These are phyloP conservation scores for Aphanocladium album DNA, from an alignment of 2,329 filamentous ascomycete species.

Conservation along the genomic window DNA sequence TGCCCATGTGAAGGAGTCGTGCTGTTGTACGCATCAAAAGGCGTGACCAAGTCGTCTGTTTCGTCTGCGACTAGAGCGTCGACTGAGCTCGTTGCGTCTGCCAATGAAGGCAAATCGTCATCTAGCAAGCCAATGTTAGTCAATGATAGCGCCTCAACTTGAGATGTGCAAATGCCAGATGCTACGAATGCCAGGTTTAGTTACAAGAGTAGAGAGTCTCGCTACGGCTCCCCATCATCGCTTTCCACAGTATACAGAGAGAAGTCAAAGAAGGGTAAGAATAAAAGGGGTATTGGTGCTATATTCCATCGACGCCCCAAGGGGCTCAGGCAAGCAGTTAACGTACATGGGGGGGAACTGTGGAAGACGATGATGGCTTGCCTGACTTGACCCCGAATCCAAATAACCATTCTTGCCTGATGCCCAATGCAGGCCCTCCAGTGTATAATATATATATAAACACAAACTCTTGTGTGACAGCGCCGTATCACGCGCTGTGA, in stretches of 20 bases:
- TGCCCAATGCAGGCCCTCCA: constrained; percentile 22
- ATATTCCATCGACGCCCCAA: constrained; percentile 35
- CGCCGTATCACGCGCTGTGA: not conserved
- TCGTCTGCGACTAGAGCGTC: constrained; percentile 63
- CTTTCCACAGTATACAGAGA: constrained; percentile 45
- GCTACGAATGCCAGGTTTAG: constrained; percentile 28
- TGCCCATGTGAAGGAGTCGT: constrained; percentile 8
- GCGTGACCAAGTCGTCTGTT: constrained; percentile 21
- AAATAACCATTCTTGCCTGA: constrained; percentile 18
- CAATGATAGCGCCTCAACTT: constrained; percentile 18
- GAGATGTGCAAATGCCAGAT: constrained; percentile 21
- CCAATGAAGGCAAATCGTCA: constrained; percentile 56
- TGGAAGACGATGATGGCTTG: constrained; percentile 69
- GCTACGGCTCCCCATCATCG: constrained; percentile 58
- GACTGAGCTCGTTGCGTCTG: constrained; percentile 58
- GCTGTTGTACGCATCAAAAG: constrained; percentile 13
- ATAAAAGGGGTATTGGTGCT: constrained; percentile 32
- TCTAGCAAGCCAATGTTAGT: constrained; percentile 50
- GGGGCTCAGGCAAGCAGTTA: constrained; percentile 42
- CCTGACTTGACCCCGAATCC: constrained; percentile 44
- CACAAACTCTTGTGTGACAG: not conserved
- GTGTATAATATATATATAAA: constrained; percentile 16
- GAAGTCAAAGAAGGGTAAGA: constrained; percentile 26
- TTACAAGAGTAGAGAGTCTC: constrained; percentile 38
- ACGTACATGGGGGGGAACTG: constrained; percentile 58